phyloP scores from a whole-genome alignment of 176 grass and related monocot species.

The Metroxylon sagu region DNA sequence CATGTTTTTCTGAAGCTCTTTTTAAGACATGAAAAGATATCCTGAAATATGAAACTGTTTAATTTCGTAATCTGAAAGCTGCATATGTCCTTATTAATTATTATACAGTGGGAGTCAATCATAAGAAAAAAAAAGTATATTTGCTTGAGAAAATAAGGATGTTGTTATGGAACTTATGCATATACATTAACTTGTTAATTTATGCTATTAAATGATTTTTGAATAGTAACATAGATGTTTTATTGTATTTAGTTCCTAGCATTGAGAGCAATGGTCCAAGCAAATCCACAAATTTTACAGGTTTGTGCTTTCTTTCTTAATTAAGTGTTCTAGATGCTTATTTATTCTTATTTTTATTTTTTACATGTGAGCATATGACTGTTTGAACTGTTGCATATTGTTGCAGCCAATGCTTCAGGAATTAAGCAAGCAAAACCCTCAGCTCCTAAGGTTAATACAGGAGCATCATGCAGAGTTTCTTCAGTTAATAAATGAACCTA shows the following conservation, averaged over 20 bases:
- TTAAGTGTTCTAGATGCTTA: background rate
- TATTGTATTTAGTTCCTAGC: slow-evolving; percentile 55
- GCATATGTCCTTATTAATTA: too few relatives aligned
- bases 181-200: too few relatives aligned
- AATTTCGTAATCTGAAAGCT: too few relatives aligned
- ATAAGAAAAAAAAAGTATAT: too few relatives aligned
- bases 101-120: too few relatives aligned
- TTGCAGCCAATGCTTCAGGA: slow-evolving; percentile 91
- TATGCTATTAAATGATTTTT: too few relatives aligned
- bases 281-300: slow-evolving; percentile 95
- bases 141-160: too few relatives aligned
- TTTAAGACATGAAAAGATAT: too few relatives aligned
- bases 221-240: too few relatives aligned
- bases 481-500: slow-evolving; percentile 75
- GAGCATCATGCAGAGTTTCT: slow-evolving; percentile 88
- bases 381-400: slow-evolving; percentile 16
- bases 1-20: too few relatives aligned
- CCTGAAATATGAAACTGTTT: too few relatives aligned
- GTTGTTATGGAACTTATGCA: too few relatives aligned
- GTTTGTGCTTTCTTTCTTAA: slow-evolving; percentile 23
- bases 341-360: background rate
- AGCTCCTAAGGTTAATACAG: slow-evolving; percentile 80
- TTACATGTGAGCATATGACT: background rate
- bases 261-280: slow-evolving; percentile 77
- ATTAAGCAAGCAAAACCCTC: slow-evolving; percentile 87